A percentile compares a stretch with the other conserved stretches of the same genome.
These are phyloP conservation scores for Biancaea sappan DNA, from an alignment of 306 rosid species.

Conservation along the genomic window DNA sequence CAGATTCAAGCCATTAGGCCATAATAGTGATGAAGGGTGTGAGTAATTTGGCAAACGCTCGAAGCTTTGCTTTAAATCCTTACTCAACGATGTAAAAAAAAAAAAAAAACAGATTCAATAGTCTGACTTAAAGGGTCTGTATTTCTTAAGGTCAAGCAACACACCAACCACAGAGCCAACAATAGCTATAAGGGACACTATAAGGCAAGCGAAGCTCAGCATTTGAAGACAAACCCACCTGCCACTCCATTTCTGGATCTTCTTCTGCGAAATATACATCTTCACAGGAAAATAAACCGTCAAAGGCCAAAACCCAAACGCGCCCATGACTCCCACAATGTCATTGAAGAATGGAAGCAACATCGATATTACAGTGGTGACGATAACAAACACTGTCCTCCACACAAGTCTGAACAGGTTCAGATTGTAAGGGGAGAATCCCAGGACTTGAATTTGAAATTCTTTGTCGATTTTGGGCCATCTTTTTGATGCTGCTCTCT, in stretches of 20 bases:
- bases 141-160: constrained; percentile 54
- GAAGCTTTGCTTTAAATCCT: no score
- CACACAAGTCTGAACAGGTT: constrained; percentile 57
- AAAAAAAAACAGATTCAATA: no score
- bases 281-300: constrained; percentile 75
- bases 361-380: constrained; percentile 72
- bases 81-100: no score
- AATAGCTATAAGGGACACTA: constrained; percentile 56
- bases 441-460: constrained; percentile 50
- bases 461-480: constrained; percentile 54
- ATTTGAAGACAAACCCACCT: constrained; percentile 65
- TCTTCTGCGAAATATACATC: constrained; percentile 78
- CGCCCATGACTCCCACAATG: constrained; percentile 79
- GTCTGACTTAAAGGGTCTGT: constrained; percentile 56
- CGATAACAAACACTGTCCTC: constrained; percentile 65
- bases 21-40: no score
- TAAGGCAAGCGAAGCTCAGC: constrained; percentile 56
- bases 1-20: no score
- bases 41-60: no score
- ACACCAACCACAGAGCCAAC: constrained; percentile 80
- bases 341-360: constrained; percentile 83
- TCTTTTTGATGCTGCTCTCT: constrained; percentile 46
- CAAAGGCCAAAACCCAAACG: constrained; percentile 82
- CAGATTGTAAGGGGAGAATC: constrained; percentile 42
- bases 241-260: constrained; percentile 69